Percentiles rank a stretch among this genome's conserved stretches.
These are phyloP conservation scores for Prinsepia uniflora DNA, from an alignment of 306 rosid genomes.

Conservation along the genomic window DNA sequence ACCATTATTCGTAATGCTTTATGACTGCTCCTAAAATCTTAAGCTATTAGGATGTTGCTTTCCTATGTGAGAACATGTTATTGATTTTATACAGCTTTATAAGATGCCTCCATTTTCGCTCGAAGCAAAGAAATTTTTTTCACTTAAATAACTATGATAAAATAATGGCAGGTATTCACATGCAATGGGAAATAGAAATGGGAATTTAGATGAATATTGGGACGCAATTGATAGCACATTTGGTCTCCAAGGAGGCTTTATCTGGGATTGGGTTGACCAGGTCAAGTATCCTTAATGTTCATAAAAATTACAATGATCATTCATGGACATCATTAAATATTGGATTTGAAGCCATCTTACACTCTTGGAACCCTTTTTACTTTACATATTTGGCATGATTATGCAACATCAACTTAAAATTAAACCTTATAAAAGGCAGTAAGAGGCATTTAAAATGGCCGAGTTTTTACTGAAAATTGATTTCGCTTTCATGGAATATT, in stretches of 20 bases:
- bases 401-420: neutral
- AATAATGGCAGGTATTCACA: constrained; percentile 78
- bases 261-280: constrained; percentile 99
- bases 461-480: too few species aligned
- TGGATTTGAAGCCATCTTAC: constrained; percentile 1
- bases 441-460: too few species aligned
- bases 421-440: too few species aligned
- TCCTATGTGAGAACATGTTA: neutral
- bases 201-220: constrained; percentile 85
- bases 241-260: constrained; percentile 99
- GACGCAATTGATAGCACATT: constrained; percentile 88
- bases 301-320: constrained; percentile 4
- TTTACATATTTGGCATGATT: neutral
- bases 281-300: constrained; percentile 30
- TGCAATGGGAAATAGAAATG: constrained; percentile 96
- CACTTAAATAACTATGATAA: constrained; percentile 8
- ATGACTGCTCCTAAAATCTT: neutral
- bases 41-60: neutral
- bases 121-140: neutral
- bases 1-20: neutral
- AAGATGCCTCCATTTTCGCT: constrained; percentile 19
- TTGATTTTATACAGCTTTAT: neutral
- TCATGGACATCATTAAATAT: constrained; percentile 16
- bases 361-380: neutral
- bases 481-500: too few species aligned